These are phyloP conservation scores for Dalbergia cochinchinensis DNA, from an alignment of 306 rosid species.

Conservation along the genomic window DNA sequence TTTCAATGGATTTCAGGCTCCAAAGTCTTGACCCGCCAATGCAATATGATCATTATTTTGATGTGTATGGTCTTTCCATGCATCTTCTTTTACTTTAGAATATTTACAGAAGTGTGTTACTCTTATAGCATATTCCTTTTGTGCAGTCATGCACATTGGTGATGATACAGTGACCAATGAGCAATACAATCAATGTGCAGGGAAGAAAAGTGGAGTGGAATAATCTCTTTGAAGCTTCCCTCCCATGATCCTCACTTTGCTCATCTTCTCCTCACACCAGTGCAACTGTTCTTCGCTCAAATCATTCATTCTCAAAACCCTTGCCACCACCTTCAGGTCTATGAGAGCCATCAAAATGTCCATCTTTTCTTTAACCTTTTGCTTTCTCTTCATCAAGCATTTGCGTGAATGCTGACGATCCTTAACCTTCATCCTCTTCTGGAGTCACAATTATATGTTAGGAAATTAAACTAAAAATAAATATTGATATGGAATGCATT, in stretches of 20 bases:
- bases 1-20: constrained; percentile 51
- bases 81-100: not conserved
- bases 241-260: constrained; percentile 73
- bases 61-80: constrained; percentile 30
- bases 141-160: constrained; percentile 40
- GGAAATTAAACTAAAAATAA: not conserved
- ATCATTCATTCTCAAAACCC: constrained; percentile 79
- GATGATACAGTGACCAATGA: constrained; percentile 43
- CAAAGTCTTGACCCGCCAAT: constrained; percentile 39
- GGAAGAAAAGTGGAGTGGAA: constrained; percentile 88
- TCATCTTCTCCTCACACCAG: constrained; percentile 97
- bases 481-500: no score
- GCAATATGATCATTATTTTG: constrained; percentile 51
- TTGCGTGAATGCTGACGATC: constrained; percentile 64
- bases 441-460: not conserved
- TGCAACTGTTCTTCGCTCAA: constrained; percentile 77
- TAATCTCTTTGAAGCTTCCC: constrained; percentile 86
- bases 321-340: constrained; percentile 85
- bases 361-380: constrained; percentile 75
- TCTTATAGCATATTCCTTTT: constrained; percentile 54
- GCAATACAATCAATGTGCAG: constrained; percentile 57
- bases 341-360: constrained; percentile 74
- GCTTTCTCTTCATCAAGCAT: constrained; percentile 72
- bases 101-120: constrained; percentile 52
- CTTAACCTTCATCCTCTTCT: constrained; percentile 80